phyloP scores from a whole-genome alignment of 2,329 filamentous ascomycete genomes.

The Calonectria henricotiae region DNA sequence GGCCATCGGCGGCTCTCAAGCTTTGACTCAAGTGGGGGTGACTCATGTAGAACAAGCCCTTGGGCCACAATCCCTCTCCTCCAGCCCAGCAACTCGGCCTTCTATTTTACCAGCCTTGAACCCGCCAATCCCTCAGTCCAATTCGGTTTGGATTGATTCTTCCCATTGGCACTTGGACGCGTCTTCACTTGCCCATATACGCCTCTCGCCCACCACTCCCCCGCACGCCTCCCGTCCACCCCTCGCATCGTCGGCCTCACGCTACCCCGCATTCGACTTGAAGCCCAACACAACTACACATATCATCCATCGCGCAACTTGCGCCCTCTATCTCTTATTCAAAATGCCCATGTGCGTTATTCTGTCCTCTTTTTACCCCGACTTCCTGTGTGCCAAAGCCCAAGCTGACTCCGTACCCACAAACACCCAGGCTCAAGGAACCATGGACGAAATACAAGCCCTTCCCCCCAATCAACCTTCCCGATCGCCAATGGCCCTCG shows the following conservation, averaged over 20 bases:
- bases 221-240: not conserved
- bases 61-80: not conserved
- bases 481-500: slow-evolving; percentile 86
- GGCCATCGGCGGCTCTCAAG: slow-evolving; percentile 10
- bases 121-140: slow-evolving; percentile 10
- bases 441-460: slow-evolving; percentile 84
- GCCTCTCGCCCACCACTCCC: not conserved
- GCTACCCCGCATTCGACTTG: slow-evolving; percentile 19
- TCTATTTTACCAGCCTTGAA: slow-evolving; percentile 2
- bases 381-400: not conserved
- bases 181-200: too few species aligned
- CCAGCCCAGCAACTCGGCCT: not conserved
- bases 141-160: slow-evolving; percentile 11
- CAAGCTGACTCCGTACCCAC: not conserved
- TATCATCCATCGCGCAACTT: slow-evolving; percentile 3
- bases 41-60: slow-evolving; percentile 13
- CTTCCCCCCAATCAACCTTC: slow-evolving; percentile 74
- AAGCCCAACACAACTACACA: not conserved
- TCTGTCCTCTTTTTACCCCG: not conserved
- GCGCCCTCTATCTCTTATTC: not conserved
- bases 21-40: slow-evolving; percentile 27
- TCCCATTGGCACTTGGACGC: slow-evolving; percentile 8
- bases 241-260: not conserved
- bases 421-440: slow-evolving; percentile 75
- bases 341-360: slow-evolving; percentile 20